phyloP scores from a whole-genome alignment of 441 rosid species.

The Gossypium davidsonii region DNA sequence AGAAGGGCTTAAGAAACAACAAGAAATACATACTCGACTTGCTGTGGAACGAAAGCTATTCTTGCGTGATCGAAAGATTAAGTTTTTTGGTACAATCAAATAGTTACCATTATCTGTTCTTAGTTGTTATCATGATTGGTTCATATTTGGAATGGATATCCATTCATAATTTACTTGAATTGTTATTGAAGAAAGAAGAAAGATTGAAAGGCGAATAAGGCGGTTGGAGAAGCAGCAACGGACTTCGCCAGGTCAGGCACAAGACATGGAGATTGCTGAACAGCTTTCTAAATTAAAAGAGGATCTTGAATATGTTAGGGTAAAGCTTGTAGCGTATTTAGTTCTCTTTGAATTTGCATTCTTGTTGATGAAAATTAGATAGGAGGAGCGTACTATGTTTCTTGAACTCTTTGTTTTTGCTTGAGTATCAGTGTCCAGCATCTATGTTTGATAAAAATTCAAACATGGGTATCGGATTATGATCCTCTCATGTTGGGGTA shows the following conservation, averaged over 20 bases:
- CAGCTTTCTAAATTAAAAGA: slow-evolving; percentile 83
- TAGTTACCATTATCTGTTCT: neutral
- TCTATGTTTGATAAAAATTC: neutral
- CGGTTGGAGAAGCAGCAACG: slow-evolving; percentile 92
- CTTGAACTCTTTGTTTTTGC: neutral
- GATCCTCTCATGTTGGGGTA: neutral
- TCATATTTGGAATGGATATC: neutral
- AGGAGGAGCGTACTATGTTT: neutral
- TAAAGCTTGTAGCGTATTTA: slow-evolving; percentile 21
- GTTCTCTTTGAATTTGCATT: neutral
- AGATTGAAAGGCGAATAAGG: slow-evolving; percentile 75
- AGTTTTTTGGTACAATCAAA: slow-evolving; percentile 61
- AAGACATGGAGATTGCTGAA: slow-evolving; percentile 53
- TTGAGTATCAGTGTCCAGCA: neutral
- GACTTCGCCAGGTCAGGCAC: slow-evolving; percentile 54
- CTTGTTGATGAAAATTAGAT: neutral
- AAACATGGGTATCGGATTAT: neutral
- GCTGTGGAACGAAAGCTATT: slow-evolving; percentile 83
- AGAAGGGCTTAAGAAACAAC: slow-evolving; percentile 72
- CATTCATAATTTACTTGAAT: neutral
- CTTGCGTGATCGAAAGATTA: slow-evolving; percentile 83
- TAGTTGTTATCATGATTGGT: neutral
- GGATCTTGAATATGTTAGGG: slow-evolving; percentile 97
- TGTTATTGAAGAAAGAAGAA: slow-evolving; percentile 61
- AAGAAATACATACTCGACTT: slow-evolving; percentile 72